phyloP scores from a whole-genome alignment of 2,329 filamentous ascomycete species.

The Cryphonectria radicalis region DNA sequence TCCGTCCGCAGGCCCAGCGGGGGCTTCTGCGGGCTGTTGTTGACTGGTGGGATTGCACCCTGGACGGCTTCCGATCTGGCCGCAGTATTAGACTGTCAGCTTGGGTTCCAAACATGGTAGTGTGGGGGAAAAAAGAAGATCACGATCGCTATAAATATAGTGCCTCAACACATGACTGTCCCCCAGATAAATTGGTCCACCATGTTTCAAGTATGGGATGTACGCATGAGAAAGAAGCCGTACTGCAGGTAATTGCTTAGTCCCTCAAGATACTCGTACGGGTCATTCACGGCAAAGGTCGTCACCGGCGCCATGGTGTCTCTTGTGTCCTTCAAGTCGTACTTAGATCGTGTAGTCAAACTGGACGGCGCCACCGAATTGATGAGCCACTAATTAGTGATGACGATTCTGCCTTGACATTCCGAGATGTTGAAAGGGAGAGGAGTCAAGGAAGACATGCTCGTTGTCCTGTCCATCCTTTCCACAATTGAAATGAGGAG shows the following conservation, averaged over 20 bases:
- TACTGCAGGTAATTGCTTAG: conserved; percentile 31
- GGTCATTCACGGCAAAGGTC: conserved; percentile 28
- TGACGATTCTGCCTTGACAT: background rate
- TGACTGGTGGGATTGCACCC: conserved; percentile 62
- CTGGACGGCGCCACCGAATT: background rate
- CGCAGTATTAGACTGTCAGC: background rate
- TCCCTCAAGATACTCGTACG: conserved; percentile 29
- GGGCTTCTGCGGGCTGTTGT: conserved; percentile 69
- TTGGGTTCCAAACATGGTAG: background rate
- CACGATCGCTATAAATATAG: too few relatives aligned
- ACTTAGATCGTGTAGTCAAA: too few relatives aligned
- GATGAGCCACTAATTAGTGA: background rate
- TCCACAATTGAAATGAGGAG: too few relatives aligned
- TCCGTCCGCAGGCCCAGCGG: conserved; percentile 68
- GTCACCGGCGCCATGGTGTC: conserved; percentile 25
- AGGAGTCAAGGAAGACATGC: background rate
- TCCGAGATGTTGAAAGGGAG: background rate
- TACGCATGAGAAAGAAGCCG: background rate
- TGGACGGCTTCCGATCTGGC: conserved; percentile 57
- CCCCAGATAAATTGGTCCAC: background rate
- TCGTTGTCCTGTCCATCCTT: background rate
- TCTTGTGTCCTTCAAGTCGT: background rate
- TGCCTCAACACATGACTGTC: too few relatives aligned
- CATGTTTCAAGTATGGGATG: background rate
- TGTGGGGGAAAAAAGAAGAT: too few relatives aligned